These are phyloP conservation scores for Beauveria scarabaeidicola DNA, from an alignment of 2,329 filamentous ascomycete genomes.

Conservation along the genomic window DNA sequence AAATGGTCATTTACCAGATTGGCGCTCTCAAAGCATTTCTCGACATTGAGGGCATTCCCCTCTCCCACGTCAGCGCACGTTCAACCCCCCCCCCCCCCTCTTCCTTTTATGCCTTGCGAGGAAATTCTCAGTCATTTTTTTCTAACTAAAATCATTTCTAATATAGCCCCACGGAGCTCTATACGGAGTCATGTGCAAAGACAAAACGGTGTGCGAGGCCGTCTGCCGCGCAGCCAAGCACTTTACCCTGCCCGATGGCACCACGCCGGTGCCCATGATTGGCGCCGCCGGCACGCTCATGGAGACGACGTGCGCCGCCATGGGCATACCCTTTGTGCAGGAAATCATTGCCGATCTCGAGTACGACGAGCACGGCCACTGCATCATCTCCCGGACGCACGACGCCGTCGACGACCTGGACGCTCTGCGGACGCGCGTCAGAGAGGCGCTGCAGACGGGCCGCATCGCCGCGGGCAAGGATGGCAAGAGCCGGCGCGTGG, in stretches of 20 bases:
- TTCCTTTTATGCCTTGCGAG: not conserved
- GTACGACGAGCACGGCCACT: not conserved
- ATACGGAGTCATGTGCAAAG: constrained; percentile 5
- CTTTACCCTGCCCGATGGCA: not conserved
- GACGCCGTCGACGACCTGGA: not conserved
- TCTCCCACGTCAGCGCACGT: constrained; percentile 9
- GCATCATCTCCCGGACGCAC: constrained; percentile 5
- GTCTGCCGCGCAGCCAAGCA: not conserved
- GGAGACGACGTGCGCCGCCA: not conserved
- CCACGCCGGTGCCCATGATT: constrained; percentile 2
- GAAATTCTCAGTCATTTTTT: too few species aligned
- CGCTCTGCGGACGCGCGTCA: not conserved
- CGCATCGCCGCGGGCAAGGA: not conserved
- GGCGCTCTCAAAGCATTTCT: constrained; percentile 10
- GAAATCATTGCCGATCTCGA: constrained; percentile 5
- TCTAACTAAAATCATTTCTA: not conserved
- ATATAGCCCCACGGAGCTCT: constrained; percentile 1
- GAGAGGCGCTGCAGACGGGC: not conserved
- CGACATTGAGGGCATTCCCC: constrained; percentile 17
- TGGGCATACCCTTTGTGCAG: constrained; percentile 4
- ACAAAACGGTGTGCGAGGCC: not conserved
- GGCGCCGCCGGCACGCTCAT: constrained; percentile 2
- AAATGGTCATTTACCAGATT: constrained; percentile 12
- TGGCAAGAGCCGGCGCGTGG: not conserved
- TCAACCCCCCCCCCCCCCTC: too few species aligned